phyloP scores from a whole-genome alignment of 1,284 basidiomycete genomes.

The Boletellus sp. region DNA sequence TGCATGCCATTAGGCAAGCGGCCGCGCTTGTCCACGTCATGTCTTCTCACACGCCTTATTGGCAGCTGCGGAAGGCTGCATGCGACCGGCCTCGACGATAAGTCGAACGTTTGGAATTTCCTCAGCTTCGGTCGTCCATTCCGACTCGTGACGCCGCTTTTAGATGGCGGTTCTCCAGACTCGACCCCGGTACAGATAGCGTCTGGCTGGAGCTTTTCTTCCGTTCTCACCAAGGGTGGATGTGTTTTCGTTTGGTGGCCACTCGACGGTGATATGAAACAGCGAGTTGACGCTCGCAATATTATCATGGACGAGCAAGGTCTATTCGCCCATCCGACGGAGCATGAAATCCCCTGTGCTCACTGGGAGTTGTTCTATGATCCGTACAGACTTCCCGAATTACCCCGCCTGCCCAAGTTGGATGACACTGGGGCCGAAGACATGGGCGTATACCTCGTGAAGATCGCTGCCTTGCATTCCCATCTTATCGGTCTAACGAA shows the following conservation, averaged over 20 bases:
- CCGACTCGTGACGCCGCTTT: conserved; percentile 47
- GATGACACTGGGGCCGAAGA: conserved; percentile 31
- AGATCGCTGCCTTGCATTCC: conserved; percentile 71
- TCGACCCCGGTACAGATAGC: conserved; percentile 64
- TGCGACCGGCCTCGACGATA: conserved; percentile 59
- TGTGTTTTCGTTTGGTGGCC: conserved; percentile 79
- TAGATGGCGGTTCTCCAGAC: conserved; percentile 43
- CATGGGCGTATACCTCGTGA: conserved; percentile 53
- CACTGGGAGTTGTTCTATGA: conserved; percentile 54
- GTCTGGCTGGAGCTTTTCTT: conserved; percentile 78
- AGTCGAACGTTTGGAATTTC: conserved; percentile 65
- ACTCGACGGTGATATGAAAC: conserved; percentile 41
- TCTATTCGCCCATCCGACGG: conserved; percentile 34
- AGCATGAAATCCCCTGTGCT: conserved; percentile 52
- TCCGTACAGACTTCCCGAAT: conserved; percentile 53
- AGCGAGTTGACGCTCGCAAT: conserved; percentile 40
- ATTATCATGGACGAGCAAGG: conserved; percentile 44
- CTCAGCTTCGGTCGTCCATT: conserved; percentile 73
- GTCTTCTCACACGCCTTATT: conserved; percentile 14
- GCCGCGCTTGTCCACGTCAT: background rate
- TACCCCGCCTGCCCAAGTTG: conserved; percentile 47
- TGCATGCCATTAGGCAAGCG: conserved; percentile 59
- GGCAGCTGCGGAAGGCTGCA: conserved; percentile 72
- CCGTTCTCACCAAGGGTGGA: conserved; percentile 65
- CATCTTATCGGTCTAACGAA: conserved; percentile 75